phyloP scores from a whole-genome alignment of 2,329 filamentous ascomycete species.

The Colletotrichum chlorophyti region DNA sequence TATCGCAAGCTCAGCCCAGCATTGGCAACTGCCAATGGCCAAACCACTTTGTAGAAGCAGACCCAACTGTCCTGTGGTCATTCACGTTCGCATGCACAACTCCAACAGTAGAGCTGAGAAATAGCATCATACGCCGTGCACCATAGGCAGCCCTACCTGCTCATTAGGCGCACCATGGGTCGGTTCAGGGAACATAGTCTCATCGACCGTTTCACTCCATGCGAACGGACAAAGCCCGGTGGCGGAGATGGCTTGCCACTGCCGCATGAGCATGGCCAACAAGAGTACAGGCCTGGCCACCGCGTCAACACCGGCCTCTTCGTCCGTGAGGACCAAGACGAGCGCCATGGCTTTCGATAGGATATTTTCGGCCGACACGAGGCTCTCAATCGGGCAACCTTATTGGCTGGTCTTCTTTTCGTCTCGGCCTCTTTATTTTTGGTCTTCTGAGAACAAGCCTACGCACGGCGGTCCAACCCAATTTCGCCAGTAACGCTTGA shows the following conservation, averaged over 20 bases:
- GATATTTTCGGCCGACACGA: slow-evolving; percentile 2
- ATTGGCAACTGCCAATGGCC: no score
- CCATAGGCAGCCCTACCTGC: slow-evolving; percentile 15
- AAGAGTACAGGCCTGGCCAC: background rate
- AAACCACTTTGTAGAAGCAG: no score
- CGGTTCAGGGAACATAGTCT: slow-evolving; percentile 11
- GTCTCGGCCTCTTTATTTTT: slow-evolving; percentile 17
- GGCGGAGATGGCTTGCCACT: slow-evolving; percentile 17
- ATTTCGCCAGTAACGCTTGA: background rate
- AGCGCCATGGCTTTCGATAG: slow-evolving; percentile 16
- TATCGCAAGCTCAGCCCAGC: background rate
- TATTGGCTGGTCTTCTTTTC: background rate
- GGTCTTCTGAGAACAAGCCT: background rate
- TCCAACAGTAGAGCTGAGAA: background rate
- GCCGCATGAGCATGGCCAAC: slow-evolving; percentile 9
- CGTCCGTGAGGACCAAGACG: background rate
- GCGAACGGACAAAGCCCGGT: slow-evolving; percentile 11
- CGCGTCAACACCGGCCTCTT: background rate
- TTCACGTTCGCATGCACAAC: background rate
- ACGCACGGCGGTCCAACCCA: background rate
- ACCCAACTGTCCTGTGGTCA: no score
- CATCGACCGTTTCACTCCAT: slow-evolving; percentile 14
- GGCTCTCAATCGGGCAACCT: background rate
- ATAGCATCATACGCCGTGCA: background rate
- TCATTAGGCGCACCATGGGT: background rate